Evolutionary conservation across 1,139 yeast species (phyloP), one percentile per base, ranked within the genome.

Genomic region (Pneumocystis oryctolagi): DNA sequence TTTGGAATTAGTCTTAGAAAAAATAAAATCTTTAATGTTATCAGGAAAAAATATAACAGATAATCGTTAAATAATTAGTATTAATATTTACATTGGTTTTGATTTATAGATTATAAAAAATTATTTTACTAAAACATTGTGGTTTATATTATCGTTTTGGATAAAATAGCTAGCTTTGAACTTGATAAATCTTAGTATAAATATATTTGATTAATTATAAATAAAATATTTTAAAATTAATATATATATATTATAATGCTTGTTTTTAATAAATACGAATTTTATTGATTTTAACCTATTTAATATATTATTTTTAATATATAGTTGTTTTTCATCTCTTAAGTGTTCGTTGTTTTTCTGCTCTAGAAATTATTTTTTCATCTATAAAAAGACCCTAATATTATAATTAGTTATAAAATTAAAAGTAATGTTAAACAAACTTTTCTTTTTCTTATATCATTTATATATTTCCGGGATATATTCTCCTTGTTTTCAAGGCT

Each of bases 401-500:
- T 28, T 25, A 20, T 28, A 12, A 57, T 20, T 30, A 9, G 37
- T 35, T 20, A 57, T 57, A n/a, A n/a, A n/a, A n/a, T 28, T 20
- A 57, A 30, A 12, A 28, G 14, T 2, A 12, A 14, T 12, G 55
- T 25, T 25, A 47, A 4, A 57, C 25, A 56, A 20, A 57, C 59
- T 30, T 94, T 94, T 67, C 95, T 80, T 73, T 84, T 81, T 71
- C 99, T 80, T 60, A 92, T 83, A 40, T 76, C 77, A 67, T 88
- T 89, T 85, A 92, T 87, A 72, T 92, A 92, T 69, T 80, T 78
- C 72, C 95, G 80, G 0, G 97, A 97, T 65, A 89, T 78, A 71
- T 92, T 92, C 70, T 89, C 97, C 70, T 88, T 81, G 70, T 94
- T 98, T 0, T 97, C 96, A 68, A 82, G 81, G 68, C 89, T 96